These are phyloP conservation scores for Leccinum angustisporum DNA, from an alignment of 1,284 basidiomycete species.

Conservation along the genomic window DNA sequence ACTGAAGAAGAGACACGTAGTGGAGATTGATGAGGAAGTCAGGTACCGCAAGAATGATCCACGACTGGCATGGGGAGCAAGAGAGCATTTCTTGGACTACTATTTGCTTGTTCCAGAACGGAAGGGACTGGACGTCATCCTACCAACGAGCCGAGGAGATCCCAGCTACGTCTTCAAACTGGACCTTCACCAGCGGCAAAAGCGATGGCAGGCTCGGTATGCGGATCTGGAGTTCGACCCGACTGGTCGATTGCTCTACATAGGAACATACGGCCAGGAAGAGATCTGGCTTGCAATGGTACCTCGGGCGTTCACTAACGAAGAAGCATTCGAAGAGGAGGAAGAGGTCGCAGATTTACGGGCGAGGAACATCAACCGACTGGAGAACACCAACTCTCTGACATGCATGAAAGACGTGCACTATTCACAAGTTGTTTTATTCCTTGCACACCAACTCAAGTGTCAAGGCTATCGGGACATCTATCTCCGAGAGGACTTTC, in stretches of 20 bases:
- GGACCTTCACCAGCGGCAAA: background rate
- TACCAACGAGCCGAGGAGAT: background rate
- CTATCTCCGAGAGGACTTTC: background rate
- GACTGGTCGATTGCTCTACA: conserved; percentile 2
- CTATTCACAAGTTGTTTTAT: background rate
- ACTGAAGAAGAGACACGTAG: background rate
- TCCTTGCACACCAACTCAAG: background rate
- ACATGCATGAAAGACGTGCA: background rate
- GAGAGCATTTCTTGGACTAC: conserved; percentile 2
- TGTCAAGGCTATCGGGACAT: background rate
- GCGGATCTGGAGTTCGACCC: conserved; percentile 4
- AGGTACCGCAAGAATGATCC: background rate
- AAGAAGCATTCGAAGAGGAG: background rate
- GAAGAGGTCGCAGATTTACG: background rate
- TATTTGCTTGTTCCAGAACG: background rate
- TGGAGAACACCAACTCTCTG: background rate
- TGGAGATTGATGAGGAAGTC: background rate
- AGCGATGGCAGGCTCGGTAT: conserved; percentile 2
- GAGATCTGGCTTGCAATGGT: conserved; percentile 9
- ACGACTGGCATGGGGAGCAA: background rate
- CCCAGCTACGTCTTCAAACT: conserved; percentile 5
- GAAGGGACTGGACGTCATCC: background rate
- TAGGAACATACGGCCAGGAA: conserved; percentile 1
- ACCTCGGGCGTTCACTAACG: background rate
- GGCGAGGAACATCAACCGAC: background rate